Conservation (phyloP, 2,329 filamentous ascomycete genomes). For the Decorospora gaudefroyi region DNA sequence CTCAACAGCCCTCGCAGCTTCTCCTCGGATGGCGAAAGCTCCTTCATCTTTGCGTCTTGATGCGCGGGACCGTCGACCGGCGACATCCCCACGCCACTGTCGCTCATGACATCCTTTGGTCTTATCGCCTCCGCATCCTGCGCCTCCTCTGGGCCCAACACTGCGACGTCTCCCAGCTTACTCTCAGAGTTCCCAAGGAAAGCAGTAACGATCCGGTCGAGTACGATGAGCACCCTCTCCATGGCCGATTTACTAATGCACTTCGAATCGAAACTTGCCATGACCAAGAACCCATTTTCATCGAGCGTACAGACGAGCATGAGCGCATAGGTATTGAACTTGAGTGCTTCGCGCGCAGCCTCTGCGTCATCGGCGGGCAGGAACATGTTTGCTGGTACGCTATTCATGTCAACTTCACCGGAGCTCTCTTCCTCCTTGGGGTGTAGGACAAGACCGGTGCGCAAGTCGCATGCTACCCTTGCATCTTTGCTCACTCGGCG, state of each 20-base stretch:
- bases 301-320: constrained; percentile 68
- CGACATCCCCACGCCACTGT: constrained; percentile 28
- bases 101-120: constrained; percentile 27
- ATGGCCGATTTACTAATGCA: constrained; percentile 59
- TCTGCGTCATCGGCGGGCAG: constrained; percentile 62
- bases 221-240: constrained; percentile 58
- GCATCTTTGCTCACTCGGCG: constrained; percentile 49
- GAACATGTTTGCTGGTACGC: constrained; percentile 56
- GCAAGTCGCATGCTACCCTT: constrained; percentile 42
- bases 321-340: constrained; percentile 63
- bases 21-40: constrained; percentile 31
- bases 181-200: constrained; percentile 53
- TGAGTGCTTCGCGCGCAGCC: constrained; percentile 63
- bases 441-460: constrained; percentile 47
- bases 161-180: constrained; percentile 36
- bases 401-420: constrained; percentile 21
- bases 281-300: constrained; percentile 60
- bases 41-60: constrained; percentile 7
- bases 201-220: constrained; percentile 57
- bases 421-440: constrained; percentile 40
- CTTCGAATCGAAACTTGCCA: constrained; percentile 69
- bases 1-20: constrained; percentile 33
- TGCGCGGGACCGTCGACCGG: constrained; percentile 10
- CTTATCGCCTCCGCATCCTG: constrained; percentile 35
- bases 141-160: constrained; percentile 36